Conservation (phyloP, 2,329 filamentous ascomycete species). For the Ophiocordyceps australis region DNA sequence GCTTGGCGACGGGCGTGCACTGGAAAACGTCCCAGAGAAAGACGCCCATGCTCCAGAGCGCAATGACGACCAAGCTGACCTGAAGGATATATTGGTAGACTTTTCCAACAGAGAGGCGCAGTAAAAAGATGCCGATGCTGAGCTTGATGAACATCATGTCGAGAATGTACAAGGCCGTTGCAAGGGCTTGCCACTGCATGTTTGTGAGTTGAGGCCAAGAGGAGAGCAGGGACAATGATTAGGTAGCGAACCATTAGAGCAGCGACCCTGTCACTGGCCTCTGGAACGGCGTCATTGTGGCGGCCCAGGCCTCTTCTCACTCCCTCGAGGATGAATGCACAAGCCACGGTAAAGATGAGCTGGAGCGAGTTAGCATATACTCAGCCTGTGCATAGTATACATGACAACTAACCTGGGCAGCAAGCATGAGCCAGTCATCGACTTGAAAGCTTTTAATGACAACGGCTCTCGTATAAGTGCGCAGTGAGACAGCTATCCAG, state of each 20-base stretch:
- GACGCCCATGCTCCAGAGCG: constrained; percentile 24
- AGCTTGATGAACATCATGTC: constrained; percentile 40
- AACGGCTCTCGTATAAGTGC: constrained; percentile 23
- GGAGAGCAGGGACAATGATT: background rate
- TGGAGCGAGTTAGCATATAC: constrained; percentile 7
- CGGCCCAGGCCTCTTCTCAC: constrained; percentile 23
- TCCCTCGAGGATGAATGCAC: constrained; percentile 24
- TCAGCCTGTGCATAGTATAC: no score
- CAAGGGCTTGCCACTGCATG: constrained; percentile 28
- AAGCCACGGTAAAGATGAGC: constrained; percentile 27
- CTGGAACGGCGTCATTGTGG: constrained; percentile 24
- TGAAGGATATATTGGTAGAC: constrained; percentile 29
- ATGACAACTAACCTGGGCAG: constrained; percentile 25
- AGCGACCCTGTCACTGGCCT: constrained; percentile 19
- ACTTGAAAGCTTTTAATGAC: constrained; percentile 24
- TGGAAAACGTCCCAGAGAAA: constrained; percentile 35
- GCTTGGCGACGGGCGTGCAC: constrained; percentile 27
- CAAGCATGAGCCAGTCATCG: constrained; percentile 37
- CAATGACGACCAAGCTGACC: constrained; percentile 24
- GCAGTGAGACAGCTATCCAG: constrained; percentile 22
- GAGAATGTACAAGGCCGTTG: constrained; percentile 28
- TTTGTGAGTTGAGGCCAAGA: no score
- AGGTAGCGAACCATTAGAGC: constrained; percentile 22
- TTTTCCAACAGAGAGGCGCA: constrained; percentile 25
- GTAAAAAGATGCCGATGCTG: constrained; percentile 32